Evolutionary conservation across 257 asterid species (phyloP).

Genomic region (Solanum arcanum): DNA sequence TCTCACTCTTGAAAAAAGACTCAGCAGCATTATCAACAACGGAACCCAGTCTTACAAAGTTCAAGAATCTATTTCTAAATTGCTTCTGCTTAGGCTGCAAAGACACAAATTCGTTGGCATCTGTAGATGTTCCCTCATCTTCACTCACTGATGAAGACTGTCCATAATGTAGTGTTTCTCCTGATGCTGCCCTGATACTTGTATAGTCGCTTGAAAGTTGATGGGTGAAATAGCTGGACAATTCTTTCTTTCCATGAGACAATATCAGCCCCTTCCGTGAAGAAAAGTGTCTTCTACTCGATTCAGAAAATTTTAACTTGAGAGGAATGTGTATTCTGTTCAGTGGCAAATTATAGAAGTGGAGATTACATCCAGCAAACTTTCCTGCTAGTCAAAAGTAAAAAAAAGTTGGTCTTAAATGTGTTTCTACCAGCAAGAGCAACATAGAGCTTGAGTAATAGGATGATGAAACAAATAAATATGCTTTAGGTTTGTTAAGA

Average conservation of each 20-base stretch:
- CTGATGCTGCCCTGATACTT: constrained; percentile 35
- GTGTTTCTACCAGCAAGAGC: background rate
- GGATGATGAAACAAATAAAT: background rate
- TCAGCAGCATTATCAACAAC: constrained; percentile 65
- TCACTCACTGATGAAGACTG: constrained; percentile 19
- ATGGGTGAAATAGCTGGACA: background rate
- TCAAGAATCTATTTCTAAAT: constrained; percentile 67
- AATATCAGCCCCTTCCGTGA: constrained; percentile 9
- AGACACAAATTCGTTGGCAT: constrained; percentile 1
- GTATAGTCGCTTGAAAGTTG: constrained; percentile 8
- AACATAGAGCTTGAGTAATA: background rate
- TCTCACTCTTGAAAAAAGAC: constrained; percentile 95
- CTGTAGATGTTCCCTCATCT: constrained; percentile 14
- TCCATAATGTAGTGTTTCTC: constrained; percentile 37
- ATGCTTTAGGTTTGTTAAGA: background rate
- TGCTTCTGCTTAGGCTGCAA: constrained; percentile 25
- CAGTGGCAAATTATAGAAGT: constrained; percentile 7
- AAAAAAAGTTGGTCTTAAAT: background rate
- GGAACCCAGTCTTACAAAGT: constrained; percentile 57
- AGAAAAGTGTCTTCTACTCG: constrained; percentile 14
- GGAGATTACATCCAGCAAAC: constrained; percentile 4
- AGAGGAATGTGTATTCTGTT: constrained; percentile 10
- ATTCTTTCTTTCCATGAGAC: constrained; percentile 13
- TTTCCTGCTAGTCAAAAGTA: constrained; percentile 28
- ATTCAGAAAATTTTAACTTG: constrained; percentile 13